A percentile compares a stretch with the other conserved stretches of the same genome.
phyloP scores from a whole-genome alignment of 148 eudicot genomes.

The Fallopia convolvulus region DNA sequence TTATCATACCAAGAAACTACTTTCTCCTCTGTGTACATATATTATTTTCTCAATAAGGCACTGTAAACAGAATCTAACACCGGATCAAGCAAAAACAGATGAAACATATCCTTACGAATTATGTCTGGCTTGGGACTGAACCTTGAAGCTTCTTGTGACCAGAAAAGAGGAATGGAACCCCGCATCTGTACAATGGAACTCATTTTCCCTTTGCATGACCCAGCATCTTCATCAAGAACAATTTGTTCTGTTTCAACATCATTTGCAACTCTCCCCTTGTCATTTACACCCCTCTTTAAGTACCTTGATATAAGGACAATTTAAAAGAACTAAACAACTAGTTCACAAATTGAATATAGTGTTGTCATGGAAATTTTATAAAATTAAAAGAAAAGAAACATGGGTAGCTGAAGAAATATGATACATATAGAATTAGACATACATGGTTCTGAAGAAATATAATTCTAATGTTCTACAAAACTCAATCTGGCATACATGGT shows the following conservation, averaged over 20 bases:
- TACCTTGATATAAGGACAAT: conserved; percentile 53
- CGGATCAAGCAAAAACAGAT: not conserved
- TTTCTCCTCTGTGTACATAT: not conserved
- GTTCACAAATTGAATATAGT: not conserved
- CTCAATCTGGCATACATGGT: not conserved
- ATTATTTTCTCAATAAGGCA: not conserved
- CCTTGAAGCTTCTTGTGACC: conserved; percentile 99
- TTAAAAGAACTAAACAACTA: not conserved
- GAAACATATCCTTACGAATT: conserved; percentile 44
- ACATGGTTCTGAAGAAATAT: not conserved
- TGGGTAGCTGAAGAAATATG: too few species aligned
- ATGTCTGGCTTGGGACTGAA: conserved; percentile 99
- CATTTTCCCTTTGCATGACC: conserved; percentile 87
- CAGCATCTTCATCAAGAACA: conserved; percentile 96
- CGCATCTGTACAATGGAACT: conserved; percentile 99
- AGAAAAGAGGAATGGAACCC: conserved; percentile 98
- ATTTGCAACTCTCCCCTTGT: conserved; percentile 96
- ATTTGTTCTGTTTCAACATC: conserved; percentile 99
- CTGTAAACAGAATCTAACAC: not conserved
- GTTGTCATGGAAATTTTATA: not conserved
- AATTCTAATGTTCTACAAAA: not conserved
- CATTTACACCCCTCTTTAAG: conserved; percentile 95
- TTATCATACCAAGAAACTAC: not conserved
- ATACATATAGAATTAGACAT: too few species aligned
- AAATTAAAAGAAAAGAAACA: not conserved